Conservation (phyloP, 1,139 yeast species). For the Debaryomyces fabryi region DNA sequence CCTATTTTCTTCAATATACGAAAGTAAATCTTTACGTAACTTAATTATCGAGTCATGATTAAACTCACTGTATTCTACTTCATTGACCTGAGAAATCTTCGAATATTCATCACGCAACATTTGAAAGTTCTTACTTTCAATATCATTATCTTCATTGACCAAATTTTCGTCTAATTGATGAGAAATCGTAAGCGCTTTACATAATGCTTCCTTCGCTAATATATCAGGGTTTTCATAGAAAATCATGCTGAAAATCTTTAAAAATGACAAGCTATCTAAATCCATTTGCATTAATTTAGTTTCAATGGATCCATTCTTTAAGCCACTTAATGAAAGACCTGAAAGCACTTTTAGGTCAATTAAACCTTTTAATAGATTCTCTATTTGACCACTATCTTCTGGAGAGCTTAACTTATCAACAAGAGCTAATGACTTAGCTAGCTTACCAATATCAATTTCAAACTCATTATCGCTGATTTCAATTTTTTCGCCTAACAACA, state of each 20-base stretch:
- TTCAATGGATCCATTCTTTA: neutral
- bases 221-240: constrained; percentile 3
- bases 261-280: constrained; percentile 4
- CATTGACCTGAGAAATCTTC: constrained; percentile 11
- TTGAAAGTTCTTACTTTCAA: constrained; percentile 8
- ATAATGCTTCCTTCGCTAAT: constrained; percentile 4
- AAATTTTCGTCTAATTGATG: neutral
- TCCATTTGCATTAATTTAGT: constrained; percentile 4
- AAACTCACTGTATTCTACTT: neutral
- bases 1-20: constrained; percentile 23
- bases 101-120: neutral
- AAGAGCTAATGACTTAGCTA: constrained; percentile 2
- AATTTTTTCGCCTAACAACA: constrained; percentile 25
- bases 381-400: neutral
- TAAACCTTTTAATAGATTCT: neutral
- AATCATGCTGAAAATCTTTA: constrained; percentile 8
- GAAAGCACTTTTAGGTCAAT: neutral
- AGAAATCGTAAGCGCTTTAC: constrained; percentile 1
- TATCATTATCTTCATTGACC: neutral
- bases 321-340: neutral
- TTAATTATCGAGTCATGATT: neutral
- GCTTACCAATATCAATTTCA: neutral
- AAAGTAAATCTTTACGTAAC: constrained; percentile 7
- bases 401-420: neutral
- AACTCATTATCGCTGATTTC: constrained; percentile 13